Evolutionary conservation across 2,329 filamentous ascomycete species (phyloP).

Genomic region (Aotearoamyces nothofagi): DNA sequence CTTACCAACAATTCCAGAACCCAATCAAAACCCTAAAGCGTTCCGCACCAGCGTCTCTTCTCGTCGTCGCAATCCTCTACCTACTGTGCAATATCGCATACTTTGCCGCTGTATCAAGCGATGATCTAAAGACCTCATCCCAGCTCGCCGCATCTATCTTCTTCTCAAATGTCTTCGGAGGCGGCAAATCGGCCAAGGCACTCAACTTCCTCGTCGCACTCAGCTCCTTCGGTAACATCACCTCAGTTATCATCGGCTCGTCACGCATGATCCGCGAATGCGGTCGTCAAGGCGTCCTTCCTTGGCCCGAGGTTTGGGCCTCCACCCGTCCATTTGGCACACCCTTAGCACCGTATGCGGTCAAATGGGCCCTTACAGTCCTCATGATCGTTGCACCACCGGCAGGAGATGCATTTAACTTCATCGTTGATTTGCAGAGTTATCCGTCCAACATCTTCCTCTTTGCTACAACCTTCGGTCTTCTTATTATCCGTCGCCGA

Average conservation of each 20-base stretch:
- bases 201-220: slow-evolving; percentile 41
- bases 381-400: slow-evolving; percentile 43
- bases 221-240: slow-evolving; percentile 41
- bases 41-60: slow-evolving; percentile 32
- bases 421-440: slow-evolving; percentile 41
- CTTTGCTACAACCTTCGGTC: slow-evolving; percentile 36
- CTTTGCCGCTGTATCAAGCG: slow-evolving; percentile 39
- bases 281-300: slow-evolving; percentile 45
- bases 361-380: slow-evolving; percentile 38
- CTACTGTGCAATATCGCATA: slow-evolving; percentile 45
- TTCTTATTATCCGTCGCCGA: slow-evolving; percentile 40
- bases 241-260: slow-evolving; percentile 36
- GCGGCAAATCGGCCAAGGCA: slow-evolving; percentile 29
- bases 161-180: slow-evolving; percentile 42
- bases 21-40: slow-evolving; percentile 38
- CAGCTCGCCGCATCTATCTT: slow-evolving; percentile 41
- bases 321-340: slow-evolving; percentile 46
- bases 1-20: slow-evolving; percentile 22
- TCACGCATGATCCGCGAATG: slow-evolving; percentile 45
- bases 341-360: slow-evolving; percentile 36
- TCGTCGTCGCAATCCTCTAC: slow-evolving; percentile 37
- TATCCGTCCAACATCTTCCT: slow-evolving; percentile 46
- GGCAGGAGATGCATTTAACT: slow-evolving; percentile 46
- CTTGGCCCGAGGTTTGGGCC: slow-evolving; percentile 41
- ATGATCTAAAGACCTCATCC: slow-evolving; percentile 34